Evolutionary conservation across 179 eudicot species (phyloP), one percentile per base, ranked within the genome.

Genomic region (Nepenthes alata): DNA sequence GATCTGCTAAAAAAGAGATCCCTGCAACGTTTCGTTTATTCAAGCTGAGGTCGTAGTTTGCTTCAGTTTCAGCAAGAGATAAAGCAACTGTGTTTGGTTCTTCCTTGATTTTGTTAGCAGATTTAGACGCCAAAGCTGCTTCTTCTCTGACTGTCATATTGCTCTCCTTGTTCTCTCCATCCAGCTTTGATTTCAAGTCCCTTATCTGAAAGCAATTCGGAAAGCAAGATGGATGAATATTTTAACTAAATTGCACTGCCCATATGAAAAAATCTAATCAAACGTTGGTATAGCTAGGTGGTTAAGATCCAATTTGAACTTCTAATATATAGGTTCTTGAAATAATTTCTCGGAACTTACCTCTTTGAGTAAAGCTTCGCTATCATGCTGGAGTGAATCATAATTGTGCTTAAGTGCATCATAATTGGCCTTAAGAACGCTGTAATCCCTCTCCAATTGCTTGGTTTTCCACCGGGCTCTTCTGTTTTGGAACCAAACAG

Each of bases 401-500:
- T 58, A 85, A 53, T 74, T 79, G 59, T 57, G 85, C 71, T 90
- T 78, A 11, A 90, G 97, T 16, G 70, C 41, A 47, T 87, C 95
- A 65, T 69, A 90, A 48, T 63, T 87, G 36, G 88, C 70, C 65
- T 90, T 85, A 34, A 91, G 88, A 52, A 80, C 69, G 15, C 85
- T 84, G 50, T 85, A 88, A 63, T 91, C 97, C 54, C 87, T 83
- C 72, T 90, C 97, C 53, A 90, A 66, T n/a, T 83, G 88, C 74
- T 87, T 90, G n/a, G 95, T 90, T 55, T 87, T 90, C 93, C 95
- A 90, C 37, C 97, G 64, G 0, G 97, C 97, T 1, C 97, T 75
- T 2, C 95, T 85, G 71, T 90, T 90, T 37, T 90, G 97, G 70
- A 90, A 90, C 97, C 97, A 90, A 57, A 90, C 95, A 39, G 97